These are phyloP conservation scores for Globisporangium camurandrum DNA, from an alignment of 352 stramenopile species.

Conservation along the genomic window DNA sequence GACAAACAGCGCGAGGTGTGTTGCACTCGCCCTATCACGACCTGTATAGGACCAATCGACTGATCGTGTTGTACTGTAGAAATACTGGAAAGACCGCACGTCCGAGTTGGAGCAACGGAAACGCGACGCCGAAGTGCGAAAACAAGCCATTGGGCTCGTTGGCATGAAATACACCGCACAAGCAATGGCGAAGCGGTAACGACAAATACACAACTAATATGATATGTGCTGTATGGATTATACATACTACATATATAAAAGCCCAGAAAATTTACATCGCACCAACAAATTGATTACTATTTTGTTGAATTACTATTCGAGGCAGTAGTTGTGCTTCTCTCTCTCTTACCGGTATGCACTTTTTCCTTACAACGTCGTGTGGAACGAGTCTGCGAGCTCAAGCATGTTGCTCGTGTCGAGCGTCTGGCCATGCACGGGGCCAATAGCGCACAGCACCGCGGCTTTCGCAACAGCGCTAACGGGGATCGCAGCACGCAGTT, in stretches of 20 bases:
- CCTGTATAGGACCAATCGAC: background rate
- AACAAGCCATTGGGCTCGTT: slow-evolving; percentile 59
- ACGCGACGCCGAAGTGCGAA: slow-evolving; percentile 58
- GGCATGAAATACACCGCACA: slow-evolving; percentile 71
- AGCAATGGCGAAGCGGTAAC: slow-evolving; percentile 31
- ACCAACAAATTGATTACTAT: no score
- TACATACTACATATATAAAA: no score
- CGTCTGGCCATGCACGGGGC: slow-evolving; percentile 38
- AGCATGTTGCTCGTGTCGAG: slow-evolving; percentile 75
- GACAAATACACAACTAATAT: no score
- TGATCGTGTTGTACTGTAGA: slow-evolving; percentile 15
- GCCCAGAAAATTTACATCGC: no score
- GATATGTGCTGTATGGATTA: no score
- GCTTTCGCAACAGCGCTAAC: slow-evolving; percentile 69
- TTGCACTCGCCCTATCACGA: background rate
- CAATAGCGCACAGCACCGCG: slow-evolving; percentile 78
- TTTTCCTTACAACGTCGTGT: slow-evolving; percentile 41
- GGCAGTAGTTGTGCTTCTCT: no score
- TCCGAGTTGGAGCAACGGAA: slow-evolving; percentile 50
- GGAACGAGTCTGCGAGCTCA: slow-evolving; percentile 66
- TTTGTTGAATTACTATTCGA: no score
- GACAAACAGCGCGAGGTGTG: slow-evolving; percentile 55
- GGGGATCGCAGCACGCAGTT: slow-evolving; percentile 57
- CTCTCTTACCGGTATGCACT: background rate
- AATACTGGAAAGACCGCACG: slow-evolving; percentile 69